Evolutionary conservation across 73 alveolate species (phyloP).

Genomic region (Paramecium octaurelia): DNA sequence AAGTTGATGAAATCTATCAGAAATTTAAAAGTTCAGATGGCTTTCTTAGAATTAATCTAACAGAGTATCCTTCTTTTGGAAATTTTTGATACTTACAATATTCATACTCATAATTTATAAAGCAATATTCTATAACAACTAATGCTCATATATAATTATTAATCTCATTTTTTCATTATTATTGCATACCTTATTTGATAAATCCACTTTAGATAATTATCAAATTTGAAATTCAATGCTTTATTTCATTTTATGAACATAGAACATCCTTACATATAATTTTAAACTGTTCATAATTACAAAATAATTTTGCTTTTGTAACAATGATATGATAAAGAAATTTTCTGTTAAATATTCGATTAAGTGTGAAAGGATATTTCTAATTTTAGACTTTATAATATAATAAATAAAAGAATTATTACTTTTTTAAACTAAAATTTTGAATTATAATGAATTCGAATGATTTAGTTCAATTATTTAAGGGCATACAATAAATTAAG

Average conservation of each 20-base stretch:
- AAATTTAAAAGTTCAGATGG: slow-evolving; percentile 10
- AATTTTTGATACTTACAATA: background rate
- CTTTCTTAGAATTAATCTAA: background rate
- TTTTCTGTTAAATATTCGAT: background rate
- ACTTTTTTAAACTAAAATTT: background rate
- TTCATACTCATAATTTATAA: background rate
- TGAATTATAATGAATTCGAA: background rate
- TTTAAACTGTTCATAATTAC: too few relatives aligned
- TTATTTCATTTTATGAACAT: background rate
- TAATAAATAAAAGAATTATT: background rate
- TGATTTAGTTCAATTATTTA: background rate
- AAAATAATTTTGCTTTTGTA: too few relatives aligned
- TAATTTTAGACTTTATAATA: background rate
- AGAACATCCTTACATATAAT: too few relatives aligned
- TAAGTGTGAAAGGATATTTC: background rate
- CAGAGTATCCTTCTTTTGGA: slow-evolving; percentile 32
- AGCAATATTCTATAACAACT: background rate
- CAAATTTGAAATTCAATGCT: too few relatives aligned
- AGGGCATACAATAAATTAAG: background rate
- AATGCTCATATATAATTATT: background rate
- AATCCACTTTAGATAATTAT: too few relatives aligned
- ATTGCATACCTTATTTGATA: too few relatives aligned
- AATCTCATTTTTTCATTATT: background rate
- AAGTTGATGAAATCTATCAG: background rate
- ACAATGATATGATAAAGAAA: background rate